Conservation (phyloP, 2,329 filamentous ascomycete species). For the Ceratocystis lukuohia region DNA sequence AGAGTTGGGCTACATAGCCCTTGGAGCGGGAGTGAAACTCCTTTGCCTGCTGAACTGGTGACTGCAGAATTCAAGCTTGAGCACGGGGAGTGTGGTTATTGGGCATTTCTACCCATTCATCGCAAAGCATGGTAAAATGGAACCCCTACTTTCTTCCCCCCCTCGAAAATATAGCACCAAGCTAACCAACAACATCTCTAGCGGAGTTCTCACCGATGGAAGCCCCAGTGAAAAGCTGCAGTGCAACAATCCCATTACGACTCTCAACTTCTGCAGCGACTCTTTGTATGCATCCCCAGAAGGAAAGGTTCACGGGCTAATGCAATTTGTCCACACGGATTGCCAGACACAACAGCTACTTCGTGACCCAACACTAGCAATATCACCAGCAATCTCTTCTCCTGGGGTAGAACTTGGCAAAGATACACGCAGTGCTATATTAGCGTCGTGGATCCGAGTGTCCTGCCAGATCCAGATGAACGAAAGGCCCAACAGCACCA, state of each 20-base stretch:
- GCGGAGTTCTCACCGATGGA: slow-evolving; percentile 10
- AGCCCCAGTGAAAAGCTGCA: background rate
- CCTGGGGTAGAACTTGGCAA: slow-evolving; percentile 16
- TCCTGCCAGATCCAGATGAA: slow-evolving; percentile 14
- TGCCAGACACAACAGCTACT: slow-evolving; percentile 12
- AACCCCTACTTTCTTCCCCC: background rate
- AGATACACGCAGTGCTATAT: slow-evolving; percentile 13
- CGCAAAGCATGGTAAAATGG: slow-evolving; percentile 12
- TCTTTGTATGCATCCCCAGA: slow-evolving; percentile 5
- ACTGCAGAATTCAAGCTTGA: background rate
- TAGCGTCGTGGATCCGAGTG: slow-evolving; percentile 14
- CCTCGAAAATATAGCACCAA: background rate
- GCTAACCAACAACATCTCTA: background rate
- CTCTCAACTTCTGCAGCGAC: slow-evolving; percentile 12
- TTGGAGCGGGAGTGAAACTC: slow-evolving; percentile 11
- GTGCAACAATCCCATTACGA: slow-evolving; percentile 4
- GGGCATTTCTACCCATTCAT: slow-evolving; percentile 16
- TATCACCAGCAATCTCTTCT: background rate
- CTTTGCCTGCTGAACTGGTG: slow-evolving; percentile 8
- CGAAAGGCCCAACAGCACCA: background rate
- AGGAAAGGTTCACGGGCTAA: slow-evolving; percentile 8
- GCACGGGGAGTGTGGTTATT: slow-evolving; percentile 15
- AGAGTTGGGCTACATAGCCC: slow-evolving; percentile 1
- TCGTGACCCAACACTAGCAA: background rate
- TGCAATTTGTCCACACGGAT: slow-evolving; percentile 14